phyloP scores from a whole-genome alignment of 805 yeast genomes.

The Debaryomyces tyrocola region DNA sequence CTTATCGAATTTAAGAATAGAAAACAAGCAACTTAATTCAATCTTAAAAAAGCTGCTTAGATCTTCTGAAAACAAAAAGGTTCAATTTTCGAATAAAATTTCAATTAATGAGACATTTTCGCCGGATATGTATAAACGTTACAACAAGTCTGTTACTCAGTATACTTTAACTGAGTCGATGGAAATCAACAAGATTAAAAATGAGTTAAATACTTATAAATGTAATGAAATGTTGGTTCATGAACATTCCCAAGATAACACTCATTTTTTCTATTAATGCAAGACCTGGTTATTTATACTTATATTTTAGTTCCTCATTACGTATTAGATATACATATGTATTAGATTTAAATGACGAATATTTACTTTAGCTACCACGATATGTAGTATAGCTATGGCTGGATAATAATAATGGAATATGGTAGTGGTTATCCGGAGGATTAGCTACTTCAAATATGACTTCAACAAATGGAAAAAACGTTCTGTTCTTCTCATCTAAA shows the following conservation, averaged over 20 bases:
- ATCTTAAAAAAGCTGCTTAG: slow-evolving; percentile 10
- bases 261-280: slow-evolving; percentile 60
- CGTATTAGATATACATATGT: background rate
- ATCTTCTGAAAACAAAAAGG: slow-evolving; percentile 25
- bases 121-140: slow-evolving; percentile 52
- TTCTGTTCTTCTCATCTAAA: slow-evolving; percentile 33
- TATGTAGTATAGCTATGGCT: slow-evolving; percentile 89
- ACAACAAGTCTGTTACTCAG: slow-evolving; percentile 52
- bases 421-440: slow-evolving; percentile 81
- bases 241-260: slow-evolving; percentile 55
- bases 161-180: slow-evolving; percentile 50
- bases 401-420: slow-evolving; percentile 80
- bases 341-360: background rate
- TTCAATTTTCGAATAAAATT: slow-evolving; percentile 48
- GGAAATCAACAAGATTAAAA: slow-evolving; percentile 55
- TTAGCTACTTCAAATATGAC: slow-evolving; percentile 66
- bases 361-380: slow-evolving; percentile 65
- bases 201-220: slow-evolving; percentile 65
- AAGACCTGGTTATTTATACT: background rate
- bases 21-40: slow-evolving; percentile 6
- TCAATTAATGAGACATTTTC: slow-evolving; percentile 54
- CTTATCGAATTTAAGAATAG: background rate
- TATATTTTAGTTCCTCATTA: background rate
- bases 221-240: slow-evolving; percentile 68
- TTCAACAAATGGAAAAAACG: slow-evolving; percentile 88